A percentile compares a stretch with the other conserved stretches of the same genome.
phyloP scores from a whole-genome alignment of 331 rosid species.

The Quercus phellos region DNA sequence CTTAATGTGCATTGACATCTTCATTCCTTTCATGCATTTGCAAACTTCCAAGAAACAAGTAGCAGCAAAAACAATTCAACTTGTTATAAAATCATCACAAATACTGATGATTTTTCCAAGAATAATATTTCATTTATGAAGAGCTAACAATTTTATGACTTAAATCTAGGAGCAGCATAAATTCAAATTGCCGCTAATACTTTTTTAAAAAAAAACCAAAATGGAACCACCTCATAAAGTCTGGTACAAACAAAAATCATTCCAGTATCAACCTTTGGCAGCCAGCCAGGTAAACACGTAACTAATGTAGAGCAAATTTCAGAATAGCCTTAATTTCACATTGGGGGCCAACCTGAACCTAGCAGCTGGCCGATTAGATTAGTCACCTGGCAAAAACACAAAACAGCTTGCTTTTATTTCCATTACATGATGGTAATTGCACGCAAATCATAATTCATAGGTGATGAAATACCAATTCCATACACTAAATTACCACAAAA shows the following conservation, averaged over 20 bases:
- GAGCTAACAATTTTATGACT: constrained; percentile 23
- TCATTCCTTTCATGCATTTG: neutral
- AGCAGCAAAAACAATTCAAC: neutral
- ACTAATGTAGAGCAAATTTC: constrained; percentile 5
- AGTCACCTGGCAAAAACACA: constrained; percentile 61
- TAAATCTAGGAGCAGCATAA: constrained; percentile 22
- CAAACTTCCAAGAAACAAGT: neutral
- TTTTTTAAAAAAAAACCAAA: constrained; percentile 12
- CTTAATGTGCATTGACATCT: neutral
- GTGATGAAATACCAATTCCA: neutral
- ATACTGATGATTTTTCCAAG: neutral
- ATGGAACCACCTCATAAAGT: constrained; percentile 22
- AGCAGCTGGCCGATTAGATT: constrained; percentile 94
- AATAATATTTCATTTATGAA: neutral
- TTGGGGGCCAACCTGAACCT: constrained; percentile 76
- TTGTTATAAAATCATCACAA: neutral
- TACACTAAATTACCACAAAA: no score
- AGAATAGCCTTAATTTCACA: constrained; percentile 34
- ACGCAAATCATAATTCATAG: neutral
- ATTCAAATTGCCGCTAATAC: constrained; percentile 25
- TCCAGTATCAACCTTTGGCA: constrained; percentile 9
- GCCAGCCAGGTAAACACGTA: constrained; percentile 4
- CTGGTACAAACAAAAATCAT: constrained; percentile 13
- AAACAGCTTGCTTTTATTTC: neutral
- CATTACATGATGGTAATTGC: neutral